phyloP scores from a whole-genome alignment of 192 early-diverging fungal genomes.

The Umbelopsis sp. region DNA sequence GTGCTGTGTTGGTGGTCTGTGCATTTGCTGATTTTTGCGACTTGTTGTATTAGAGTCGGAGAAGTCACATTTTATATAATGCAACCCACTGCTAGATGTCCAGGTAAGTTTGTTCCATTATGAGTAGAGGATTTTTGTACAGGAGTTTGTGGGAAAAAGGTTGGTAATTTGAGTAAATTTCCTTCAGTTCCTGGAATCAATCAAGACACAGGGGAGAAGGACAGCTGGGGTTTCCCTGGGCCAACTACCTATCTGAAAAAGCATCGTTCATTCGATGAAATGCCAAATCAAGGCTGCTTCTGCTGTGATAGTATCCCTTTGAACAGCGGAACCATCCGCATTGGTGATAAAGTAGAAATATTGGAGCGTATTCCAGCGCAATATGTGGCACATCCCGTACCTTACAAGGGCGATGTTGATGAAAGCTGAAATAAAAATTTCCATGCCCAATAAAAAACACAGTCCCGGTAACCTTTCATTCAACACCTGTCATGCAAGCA shows the following conservation, averaged over 20 bases:
- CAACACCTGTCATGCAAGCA: conserved; percentile 8
- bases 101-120: conserved; percentile 10
- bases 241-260: conserved; percentile 13
- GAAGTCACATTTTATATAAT: conserved; percentile 35
- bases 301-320: conserved; percentile 36
- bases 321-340: conserved; percentile 28
- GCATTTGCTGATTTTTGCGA: background rate
- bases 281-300: conserved; percentile 28
- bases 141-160: background rate
- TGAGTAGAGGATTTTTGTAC: background rate
- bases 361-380: conserved; percentile 40
- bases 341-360: conserved; percentile 37
- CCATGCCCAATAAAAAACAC: background rate
- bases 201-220: conserved; percentile 41
- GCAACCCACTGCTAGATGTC: conserved; percentile 32
- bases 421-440: conserved; percentile 1
- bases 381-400: background rate
- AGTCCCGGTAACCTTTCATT: background rate
- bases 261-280: conserved; percentile 25
- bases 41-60: conserved; percentile 28
- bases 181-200: conserved; percentile 34
- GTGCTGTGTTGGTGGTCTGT: too few species aligned
- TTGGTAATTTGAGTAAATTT: background rate
- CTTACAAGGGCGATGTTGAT: background rate
- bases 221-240: conserved; percentile 25